Evolutionary conservation across 1,284 basidiomycete species (phyloP), one percentile per base, ranked within the genome.

Genomic region (Acaromyces ingoldii): DNA sequence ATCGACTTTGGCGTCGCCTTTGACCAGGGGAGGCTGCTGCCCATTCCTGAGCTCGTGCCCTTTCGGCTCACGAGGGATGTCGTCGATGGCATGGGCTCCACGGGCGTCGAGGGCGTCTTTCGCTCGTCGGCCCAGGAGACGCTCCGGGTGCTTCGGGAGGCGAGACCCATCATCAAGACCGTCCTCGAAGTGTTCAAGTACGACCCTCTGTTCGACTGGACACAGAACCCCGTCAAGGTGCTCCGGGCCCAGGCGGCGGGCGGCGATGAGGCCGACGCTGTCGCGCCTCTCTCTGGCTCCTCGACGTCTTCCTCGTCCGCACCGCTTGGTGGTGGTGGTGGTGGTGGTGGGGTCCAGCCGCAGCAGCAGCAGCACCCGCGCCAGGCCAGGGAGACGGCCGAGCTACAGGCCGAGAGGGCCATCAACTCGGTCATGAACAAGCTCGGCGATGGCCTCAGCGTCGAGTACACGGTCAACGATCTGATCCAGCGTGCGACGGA

Each of bases 1-100:
- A 98, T 98, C 49, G 93, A 98, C 77, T 82, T 98, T 28, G 93
- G 93, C 1, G 89, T 97, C 51, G 91, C 91, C 0, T 98, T 98
- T 76, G 95, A 96, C 63, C 89, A 70, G 88, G 93, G 95, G 11
- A 88, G 86, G 70, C 78, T 85, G 19, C 79, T 98, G 4, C 80
- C 80, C 0, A 81, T 91, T 33, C 91, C 92, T 0, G 95, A 98
- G 76, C 81, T 81, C 24, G 91, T 97, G 2, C 93, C 93, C 0
- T 98, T 98, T 81, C 84, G 93, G 17, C 82, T 98, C 77, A 98
- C 93, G 0, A 82, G 84, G 38, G 91, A 98, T 73, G 84, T 96
- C 68, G 84, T 97, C 15, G 93, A 98, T 70, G 93, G 91, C 0
- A 84, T 98, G 79, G 93, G 93, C 0, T 83, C 85, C 26, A 84